Evolutionary conservation across 768 basidiomycete genomes (phyloP), one percentile per base, ranked within the genome.

Genomic region (Jaapia argillacea): DNA sequence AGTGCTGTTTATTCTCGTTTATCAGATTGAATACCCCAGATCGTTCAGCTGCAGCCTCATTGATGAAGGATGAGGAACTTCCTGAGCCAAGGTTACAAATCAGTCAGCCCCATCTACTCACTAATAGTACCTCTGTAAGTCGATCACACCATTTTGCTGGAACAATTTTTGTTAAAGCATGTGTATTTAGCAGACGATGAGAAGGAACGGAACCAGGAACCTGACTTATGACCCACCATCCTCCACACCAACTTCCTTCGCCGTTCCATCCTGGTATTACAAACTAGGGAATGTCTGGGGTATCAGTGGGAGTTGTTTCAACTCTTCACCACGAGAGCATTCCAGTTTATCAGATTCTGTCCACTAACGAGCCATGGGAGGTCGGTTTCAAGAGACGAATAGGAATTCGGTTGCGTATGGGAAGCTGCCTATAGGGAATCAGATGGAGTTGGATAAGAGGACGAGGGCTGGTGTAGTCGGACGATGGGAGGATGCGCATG

Each of bases 11-110:
- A 87, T 53, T 88, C 84, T 0, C 70, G 72, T 82, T 48, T 68
- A 89, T 6, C 85, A 90, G 64, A 75, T 81, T 42, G 84, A 85
- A 10, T 85, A 85, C 81, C 0, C 82, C 83, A 3, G 81, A 83
- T 45, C 81, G 82, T 16, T 83, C 83, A 5, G 67, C 83, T 42
- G 65, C 73, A 10, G 79, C 82, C 56, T 72, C 72, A 47, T 54
- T 45, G 43, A 24, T 54, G 55, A 16, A 10, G 7, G 37, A 22
- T 12, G n/a, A n/a, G n/a, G 37, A 21, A 21, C 10, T 7, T 13
- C 40, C 38, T 14, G 40, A 18, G 62, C 71, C 31, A 61, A 71
- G 6, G 62, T 54, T 73, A 18, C 73, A 77, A 41, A 86, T 86
- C 49, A 84, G 84, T 57, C 73, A 79, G 1, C 84, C 84, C 6